Evolutionary conservation across 257 asterid genomes (phyloP).

Genomic region (Thymus quinquecostatus): DNA sequence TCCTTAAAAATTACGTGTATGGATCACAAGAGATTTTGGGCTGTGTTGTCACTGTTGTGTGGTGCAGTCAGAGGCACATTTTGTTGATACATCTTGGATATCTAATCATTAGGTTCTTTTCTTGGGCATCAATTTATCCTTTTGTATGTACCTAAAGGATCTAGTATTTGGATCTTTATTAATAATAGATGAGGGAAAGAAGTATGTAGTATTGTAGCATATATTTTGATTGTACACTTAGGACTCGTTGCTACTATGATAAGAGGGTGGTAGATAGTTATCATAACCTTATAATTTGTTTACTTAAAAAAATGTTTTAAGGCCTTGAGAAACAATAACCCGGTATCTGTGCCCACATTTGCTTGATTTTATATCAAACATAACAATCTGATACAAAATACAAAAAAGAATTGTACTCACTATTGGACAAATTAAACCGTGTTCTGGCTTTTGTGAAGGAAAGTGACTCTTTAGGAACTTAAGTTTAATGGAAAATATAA

Average conservation of each 20-base stretch:
- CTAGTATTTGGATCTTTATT: neutral
- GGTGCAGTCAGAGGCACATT: neutral
- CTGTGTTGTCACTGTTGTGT: neutral
- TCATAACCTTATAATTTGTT: no score
- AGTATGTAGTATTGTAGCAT: conserved; percentile 1
- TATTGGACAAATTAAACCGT: no score
- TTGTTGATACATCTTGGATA: neutral
- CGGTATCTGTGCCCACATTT: neutral
- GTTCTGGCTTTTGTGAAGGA: no score
- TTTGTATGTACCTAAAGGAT: conserved; percentile 5
- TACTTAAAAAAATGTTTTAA: no score
- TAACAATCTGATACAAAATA: no score
- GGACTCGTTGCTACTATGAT: no score
- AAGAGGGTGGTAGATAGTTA: no score
- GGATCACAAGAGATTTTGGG: neutral
- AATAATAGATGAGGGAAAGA: neutral
- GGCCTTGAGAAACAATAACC: neutral
- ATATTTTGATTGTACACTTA: neutral
- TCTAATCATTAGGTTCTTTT: neutral
- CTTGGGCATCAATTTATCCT: neutral
- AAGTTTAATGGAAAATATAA: no score
- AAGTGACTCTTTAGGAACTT: no score
- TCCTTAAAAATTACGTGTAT: neutral
- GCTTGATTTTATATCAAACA: no score
- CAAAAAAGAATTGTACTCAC: no score